phyloP scores from a whole-genome alignment of 1,139 yeast genomes.

The Nakaseomyces sp. region DNA sequence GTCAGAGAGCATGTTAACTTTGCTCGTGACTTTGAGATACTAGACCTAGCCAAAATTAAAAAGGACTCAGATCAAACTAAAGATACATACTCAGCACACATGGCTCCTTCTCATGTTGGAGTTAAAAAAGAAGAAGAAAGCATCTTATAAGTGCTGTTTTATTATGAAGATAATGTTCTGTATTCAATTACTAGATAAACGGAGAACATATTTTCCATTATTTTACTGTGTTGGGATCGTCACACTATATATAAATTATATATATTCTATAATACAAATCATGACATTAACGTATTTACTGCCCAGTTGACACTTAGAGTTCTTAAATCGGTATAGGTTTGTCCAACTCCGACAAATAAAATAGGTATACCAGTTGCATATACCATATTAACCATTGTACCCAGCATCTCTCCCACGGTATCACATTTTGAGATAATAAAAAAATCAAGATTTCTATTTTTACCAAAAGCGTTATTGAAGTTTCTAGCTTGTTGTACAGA shows the following conservation, averaged over 20 bases:
- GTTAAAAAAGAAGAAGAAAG: not conserved
- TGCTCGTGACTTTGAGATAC: conserved; percentile 49
- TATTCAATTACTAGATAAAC: too few species aligned
- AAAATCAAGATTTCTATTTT: conserved; percentile 71
- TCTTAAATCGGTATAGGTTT: conserved; percentile 89
- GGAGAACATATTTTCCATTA: too few species aligned
- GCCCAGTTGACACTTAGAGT: conserved; percentile 92
- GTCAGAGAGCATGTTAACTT: conserved; percentile 46
- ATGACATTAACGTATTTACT: conserved; percentile 70
- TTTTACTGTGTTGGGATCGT: not conserved
- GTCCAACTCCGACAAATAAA: conserved; percentile 92
- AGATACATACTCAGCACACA: not conserved
- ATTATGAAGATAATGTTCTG: too few species aligned
- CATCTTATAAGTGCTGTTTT: too few species aligned
- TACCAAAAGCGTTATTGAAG: conserved; percentile 89
- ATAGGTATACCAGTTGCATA: conserved; percentile 95
- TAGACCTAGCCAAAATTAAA: conserved; percentile 34
- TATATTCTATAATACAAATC: conserved; percentile 9
- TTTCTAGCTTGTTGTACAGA: conserved; percentile 92
- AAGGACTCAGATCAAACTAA: not conserved
- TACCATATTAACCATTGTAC: conserved; percentile 96
- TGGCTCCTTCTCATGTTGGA: too few species aligned
- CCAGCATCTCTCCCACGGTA: conserved; percentile 94
- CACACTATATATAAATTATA: not conserved
- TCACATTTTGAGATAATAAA: conserved; percentile 93